A percentile compares a stretch with the other conserved stretches of the same genome.
Conservation (phyloP, 2,329 filamentous ascomycete species). For the Cladorrhinum sp. region DNA sequence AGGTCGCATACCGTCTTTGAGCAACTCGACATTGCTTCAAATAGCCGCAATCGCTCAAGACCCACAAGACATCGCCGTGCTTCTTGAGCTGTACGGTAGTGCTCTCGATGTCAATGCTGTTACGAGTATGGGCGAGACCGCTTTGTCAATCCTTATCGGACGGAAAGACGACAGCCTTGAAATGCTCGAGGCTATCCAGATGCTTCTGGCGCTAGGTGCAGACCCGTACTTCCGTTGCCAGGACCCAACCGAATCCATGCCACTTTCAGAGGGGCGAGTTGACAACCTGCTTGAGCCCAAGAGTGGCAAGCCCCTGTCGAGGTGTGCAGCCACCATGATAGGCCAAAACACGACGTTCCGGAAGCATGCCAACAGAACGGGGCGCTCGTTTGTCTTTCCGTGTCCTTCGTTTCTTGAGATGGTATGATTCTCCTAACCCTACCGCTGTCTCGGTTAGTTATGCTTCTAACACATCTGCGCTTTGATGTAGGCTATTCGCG, state of each 20-base stretch:
- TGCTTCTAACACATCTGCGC: background rate
- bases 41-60: background rate
- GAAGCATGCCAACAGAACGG: background rate
- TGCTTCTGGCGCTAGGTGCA: background rate
- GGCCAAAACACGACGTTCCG: too few species aligned
- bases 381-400: background rate
- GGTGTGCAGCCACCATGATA: background rate
- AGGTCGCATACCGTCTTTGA: background rate
- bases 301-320: background rate
- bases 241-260: background rate
- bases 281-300: background rate
- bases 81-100: background rate
- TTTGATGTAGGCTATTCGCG: background rate
- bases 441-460: background rate
- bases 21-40: background rate
- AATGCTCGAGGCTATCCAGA: background rate
- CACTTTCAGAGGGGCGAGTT: background rate
- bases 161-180: background rate
- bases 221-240: background rate
- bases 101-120: background rate
- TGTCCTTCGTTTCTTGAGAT: background rate
- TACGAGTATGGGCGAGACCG: background rate
- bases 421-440: too few species aligned
- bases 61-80: background rate
- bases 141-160: background rate